These are phyloP conservation scores for Colletotrichum sp. DNA, from an alignment of 2,329 filamentous ascomycete species.

Conservation along the genomic window DNA sequence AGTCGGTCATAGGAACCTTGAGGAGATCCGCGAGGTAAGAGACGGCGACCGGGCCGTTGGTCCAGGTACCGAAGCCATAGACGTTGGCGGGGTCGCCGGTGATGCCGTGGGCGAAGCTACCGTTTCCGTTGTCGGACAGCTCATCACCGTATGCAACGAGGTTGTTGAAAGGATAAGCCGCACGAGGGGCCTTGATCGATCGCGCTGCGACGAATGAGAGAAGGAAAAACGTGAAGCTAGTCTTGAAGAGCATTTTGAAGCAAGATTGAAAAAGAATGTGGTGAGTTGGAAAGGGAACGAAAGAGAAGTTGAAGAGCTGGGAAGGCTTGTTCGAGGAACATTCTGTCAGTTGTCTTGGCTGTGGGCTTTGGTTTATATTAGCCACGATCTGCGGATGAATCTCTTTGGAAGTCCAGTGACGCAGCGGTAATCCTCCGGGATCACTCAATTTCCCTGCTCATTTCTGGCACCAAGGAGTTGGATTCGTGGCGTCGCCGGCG, in stretches of 20 bases:
- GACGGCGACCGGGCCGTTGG: background rate
- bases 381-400: background rate
- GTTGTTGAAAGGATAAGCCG: background rate
- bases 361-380: background rate
- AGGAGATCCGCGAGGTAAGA: slow-evolving; percentile 5
- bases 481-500: background rate
- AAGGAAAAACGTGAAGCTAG: background rate
- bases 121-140: background rate
- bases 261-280: background rate
- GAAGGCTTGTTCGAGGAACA: background rate
- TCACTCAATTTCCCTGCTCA: background rate
- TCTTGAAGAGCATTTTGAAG: background rate
- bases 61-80: slow-evolving; percentile 2
- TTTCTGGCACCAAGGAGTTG: background rate
- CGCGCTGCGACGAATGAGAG: background rate
- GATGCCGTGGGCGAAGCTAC: background rate
- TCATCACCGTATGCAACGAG: background rate
- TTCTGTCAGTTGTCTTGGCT: background rate
- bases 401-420: background rate
- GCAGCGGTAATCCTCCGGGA: background rate
- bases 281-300: background rate
- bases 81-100: background rate
- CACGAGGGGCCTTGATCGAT: background rate
- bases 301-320: background rate
- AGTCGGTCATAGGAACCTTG: background rate